These are phyloP conservation scores for Ostreobium quekettii DNA, from an alignment of 139 green algal species.

Conservation along the genomic window DNA sequence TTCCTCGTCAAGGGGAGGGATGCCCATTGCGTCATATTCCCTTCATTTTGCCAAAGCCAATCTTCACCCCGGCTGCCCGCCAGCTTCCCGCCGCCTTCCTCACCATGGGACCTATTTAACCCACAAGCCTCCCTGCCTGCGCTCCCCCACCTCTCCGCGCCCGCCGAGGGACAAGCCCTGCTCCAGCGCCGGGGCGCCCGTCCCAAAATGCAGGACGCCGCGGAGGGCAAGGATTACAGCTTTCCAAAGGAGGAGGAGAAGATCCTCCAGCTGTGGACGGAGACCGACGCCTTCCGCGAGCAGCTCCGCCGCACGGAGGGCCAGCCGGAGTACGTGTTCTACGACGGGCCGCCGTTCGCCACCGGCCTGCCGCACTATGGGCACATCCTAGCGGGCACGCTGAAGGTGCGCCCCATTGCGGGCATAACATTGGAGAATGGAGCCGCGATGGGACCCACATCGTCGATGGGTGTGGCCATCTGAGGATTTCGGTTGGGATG, in stretches of 20 bases:
- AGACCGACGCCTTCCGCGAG: conserved; percentile 73
- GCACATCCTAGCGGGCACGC: conserved; percentile 94
- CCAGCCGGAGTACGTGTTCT: conserved; percentile 93
- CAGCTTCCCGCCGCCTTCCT: too few species aligned
- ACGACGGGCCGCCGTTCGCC: conserved; percentile 96
- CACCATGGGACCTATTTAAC: too few species aligned
- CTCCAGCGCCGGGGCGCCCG: too few species aligned
- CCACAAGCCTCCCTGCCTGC: too few species aligned
- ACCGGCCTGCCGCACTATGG: conserved; percentile 98
- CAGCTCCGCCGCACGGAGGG: conserved; percentile 81
- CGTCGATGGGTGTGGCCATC: too few species aligned
- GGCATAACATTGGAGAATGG: conserved; percentile 15
- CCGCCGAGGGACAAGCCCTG: neutral
- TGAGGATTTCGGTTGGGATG: too few species aligned
- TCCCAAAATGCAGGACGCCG: conserved; percentile 38
- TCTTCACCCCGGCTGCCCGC: too few species aligned
- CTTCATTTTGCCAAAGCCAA: too few species aligned
- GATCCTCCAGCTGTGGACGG: conserved; percentile 75
- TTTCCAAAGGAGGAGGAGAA: conserved; percentile 85
- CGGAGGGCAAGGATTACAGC: conserved; percentile 67
- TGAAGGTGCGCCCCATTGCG: conserved; percentile 67
- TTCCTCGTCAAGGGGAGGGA: too few species aligned
- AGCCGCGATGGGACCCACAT: too few species aligned
- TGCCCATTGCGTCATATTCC: too few species aligned
- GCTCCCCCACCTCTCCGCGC: neutral